phyloP scores from a whole-genome alignment of 108 stramenopile species.

The Conticribra weissflogii region DNA sequence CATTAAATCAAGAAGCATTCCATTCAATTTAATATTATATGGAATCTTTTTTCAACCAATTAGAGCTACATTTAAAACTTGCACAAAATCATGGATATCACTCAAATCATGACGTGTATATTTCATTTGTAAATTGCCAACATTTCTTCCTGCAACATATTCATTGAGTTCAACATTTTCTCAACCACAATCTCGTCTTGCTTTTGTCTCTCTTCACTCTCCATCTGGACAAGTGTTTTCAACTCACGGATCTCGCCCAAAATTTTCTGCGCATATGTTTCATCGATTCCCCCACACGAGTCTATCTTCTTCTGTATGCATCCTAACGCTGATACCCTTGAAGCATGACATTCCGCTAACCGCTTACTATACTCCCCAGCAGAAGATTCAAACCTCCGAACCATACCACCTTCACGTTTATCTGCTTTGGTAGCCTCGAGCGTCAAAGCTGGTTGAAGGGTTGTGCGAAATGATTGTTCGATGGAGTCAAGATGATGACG shows the following conservation, averaged over 20 bases:
- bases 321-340: slow-evolving; percentile 33
- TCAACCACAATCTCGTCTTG: slow-evolving; percentile 38
- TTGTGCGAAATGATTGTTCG: slow-evolving; percentile 10
- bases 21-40: too few species aligned
- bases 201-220: slow-evolving; percentile 21
- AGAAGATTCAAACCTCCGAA: slow-evolving; percentile 52
- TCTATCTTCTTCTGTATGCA: slow-evolving; percentile 29
- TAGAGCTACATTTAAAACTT: too few species aligned
- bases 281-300: slow-evolving; percentile 28
- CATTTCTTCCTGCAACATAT: slow-evolving; percentile 27
- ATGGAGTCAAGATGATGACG: slow-evolving; percentile 31
- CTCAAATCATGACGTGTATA: too few species aligned
- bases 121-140: too few species aligned
- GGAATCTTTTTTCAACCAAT: too few species aligned
- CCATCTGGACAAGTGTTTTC: slow-evolving; percentile 20
- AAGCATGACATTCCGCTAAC: slow-evolving; percentile 28
- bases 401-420: slow-evolving; percentile 63
- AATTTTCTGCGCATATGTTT: slow-evolving; percentile 20
- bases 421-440: slow-evolving; percentile 61
- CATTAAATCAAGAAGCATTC: too few species aligned
- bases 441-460: slow-evolving; percentile 40
- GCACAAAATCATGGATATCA: too few species aligned
- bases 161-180: slow-evolving; percentile 19
- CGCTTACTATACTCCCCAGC: slow-evolving; percentile 39
- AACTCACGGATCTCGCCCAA: slow-evolving; percentile 43